Percentiles rank a stretch among this genome's conserved stretches.
These are phyloP conservation scores for Microthyrium microscopicum DNA, from an alignment of 2,329 filamentous ascomycete genomes.

Conservation along the genomic window DNA sequence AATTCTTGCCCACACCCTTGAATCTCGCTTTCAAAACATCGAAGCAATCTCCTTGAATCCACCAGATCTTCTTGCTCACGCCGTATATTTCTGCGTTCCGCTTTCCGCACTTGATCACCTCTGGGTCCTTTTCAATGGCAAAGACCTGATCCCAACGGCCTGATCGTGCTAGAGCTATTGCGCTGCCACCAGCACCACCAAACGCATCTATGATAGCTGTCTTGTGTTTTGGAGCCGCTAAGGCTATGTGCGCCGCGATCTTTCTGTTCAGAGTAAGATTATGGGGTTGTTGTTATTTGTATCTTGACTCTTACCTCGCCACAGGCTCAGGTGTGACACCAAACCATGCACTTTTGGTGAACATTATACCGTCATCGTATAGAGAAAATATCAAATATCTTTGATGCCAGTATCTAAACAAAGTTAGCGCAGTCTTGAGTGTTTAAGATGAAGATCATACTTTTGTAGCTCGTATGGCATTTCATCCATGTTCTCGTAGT, in stretches of 20 bases:
- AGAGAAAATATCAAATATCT: constrained; percentile 72
- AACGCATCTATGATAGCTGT: constrained; percentile 73
- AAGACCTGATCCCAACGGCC: constrained; percentile 69
- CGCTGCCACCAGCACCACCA: constrained; percentile 80
- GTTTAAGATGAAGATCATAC: constrained; percentile 29
- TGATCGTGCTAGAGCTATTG: constrained; percentile 80
- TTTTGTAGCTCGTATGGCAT: constrained; percentile 77
- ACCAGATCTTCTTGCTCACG: constrained; percentile 61
- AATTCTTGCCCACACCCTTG: constrained; percentile 30
- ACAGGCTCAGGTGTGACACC: constrained; percentile 90
- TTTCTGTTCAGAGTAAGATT: constrained; percentile 30
- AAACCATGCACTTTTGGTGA: constrained; percentile 94
- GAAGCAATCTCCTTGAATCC: constrained; percentile 79
- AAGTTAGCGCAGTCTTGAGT: neutral
- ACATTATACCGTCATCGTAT: constrained; percentile 74
- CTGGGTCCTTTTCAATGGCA: constrained; percentile 69
- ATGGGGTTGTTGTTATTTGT: constrained; percentile 11
- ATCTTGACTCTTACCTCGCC: constrained; percentile 63
- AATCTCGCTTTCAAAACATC: constrained; percentile 43
- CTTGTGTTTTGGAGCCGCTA: constrained; percentile 36
- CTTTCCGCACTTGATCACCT: constrained; percentile 74
- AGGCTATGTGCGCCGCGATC: constrained; percentile 56
- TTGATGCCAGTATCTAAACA: constrained; percentile 69
- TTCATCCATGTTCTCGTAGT: constrained; percentile 54
- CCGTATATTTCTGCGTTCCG: constrained; percentile 81